Base-by-base conservation (phyloP, 2,329 filamentous ascomycete species). In the Tolypocladium guangdongense region DNA sequence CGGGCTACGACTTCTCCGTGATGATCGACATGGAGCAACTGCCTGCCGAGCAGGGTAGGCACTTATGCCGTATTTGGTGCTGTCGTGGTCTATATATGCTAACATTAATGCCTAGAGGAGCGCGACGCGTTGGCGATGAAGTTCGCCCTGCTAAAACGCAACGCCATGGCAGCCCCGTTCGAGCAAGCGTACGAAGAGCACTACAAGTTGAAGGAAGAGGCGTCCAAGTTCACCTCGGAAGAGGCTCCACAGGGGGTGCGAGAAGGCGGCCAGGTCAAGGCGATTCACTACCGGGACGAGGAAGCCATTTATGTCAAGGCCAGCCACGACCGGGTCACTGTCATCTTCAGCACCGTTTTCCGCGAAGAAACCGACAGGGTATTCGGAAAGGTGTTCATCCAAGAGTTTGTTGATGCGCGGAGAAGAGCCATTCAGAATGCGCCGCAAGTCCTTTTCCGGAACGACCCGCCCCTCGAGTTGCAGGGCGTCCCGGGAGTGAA, bases 261-360 rank as follows among this genome's bases (percentile, higher is more conserved):
- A 60, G 93, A 97, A 72, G 92, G 93, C 50, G 91, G 92, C 54
- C 84, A 93, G 62, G 86, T 97, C 55, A 96, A 95, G 81, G 85
- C 92, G 3, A 95, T 99, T 63, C 92, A 97, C 71, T 99, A 99
- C 75, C 88, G 93, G 54, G 95, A 99, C 66, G 91, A 97, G 76
- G 93, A 99, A 71, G 91, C 93, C 51, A 97, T 99, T 66, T 99
- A 95, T 71, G 87, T 99, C 76, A 97, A 99, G 76, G 92, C 93
- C 57, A 95, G 88, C 70, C 88, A 95, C 74, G 93, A 99, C 69
- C 85, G 93, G 64, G 93, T 99, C 51, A 99, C 95, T 1, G 91
- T 99, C 64, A 99, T 99, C 66, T 99, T 99, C 79, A 96, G 90
- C 73, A 99, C 93, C 43, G 83, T 97, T 51, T 99, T 99, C 79